phyloP scores from a whole-genome alignment of 441 rosid genomes.

The Arabidopsis lyrata region DNA sequence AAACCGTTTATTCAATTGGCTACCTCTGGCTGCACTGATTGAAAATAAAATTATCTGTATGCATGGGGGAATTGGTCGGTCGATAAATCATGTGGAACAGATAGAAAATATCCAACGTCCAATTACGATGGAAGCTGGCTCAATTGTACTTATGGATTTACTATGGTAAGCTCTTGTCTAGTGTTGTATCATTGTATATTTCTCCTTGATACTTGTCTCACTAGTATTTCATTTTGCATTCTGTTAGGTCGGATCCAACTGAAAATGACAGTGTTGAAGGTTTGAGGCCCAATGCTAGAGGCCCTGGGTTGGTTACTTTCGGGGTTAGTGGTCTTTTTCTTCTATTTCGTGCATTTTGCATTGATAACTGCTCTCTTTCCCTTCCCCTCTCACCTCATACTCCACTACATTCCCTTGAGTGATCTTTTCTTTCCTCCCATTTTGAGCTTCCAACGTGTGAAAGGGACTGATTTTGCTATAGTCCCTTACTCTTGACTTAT shows the following conservation, averaged over 20 bases:
- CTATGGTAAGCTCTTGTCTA: conserved; percentile 70
- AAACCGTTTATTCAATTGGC: conserved; percentile 97
- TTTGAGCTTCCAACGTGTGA: background rate
- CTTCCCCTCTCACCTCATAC: background rate
- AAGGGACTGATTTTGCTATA: background rate
- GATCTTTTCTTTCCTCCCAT: background rate
- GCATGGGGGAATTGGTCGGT: conserved; percentile 99
- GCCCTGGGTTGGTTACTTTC: conserved; percentile 97
- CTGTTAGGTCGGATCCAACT: conserved; percentile 97
- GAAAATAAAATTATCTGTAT: conserved; percentile 98
- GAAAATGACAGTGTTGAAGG: conserved; percentile 99
- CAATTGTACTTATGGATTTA: conserved; percentile 97
- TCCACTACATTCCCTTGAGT: background rate
- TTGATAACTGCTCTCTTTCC: background rate
- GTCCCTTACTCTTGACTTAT: background rate
- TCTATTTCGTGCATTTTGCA: background rate
- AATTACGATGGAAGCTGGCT: conserved; percentile 97
- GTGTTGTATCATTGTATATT: conserved; percentile 8
- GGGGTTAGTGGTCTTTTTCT: conserved; percentile 69
- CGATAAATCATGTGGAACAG: conserved; percentile 96
- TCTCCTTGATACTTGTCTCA: conserved; percentile 25
- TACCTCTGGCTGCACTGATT: conserved; percentile 94
- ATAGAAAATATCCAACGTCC: conserved; percentile 96
- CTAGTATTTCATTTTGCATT: conserved; percentile 19
- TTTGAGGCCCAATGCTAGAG: conserved; percentile 97